Evolutionary conservation across 345 rosid species (phyloP), one percentile per base, ranked within the genome.

Genomic region (Salix purpurea): DNA sequence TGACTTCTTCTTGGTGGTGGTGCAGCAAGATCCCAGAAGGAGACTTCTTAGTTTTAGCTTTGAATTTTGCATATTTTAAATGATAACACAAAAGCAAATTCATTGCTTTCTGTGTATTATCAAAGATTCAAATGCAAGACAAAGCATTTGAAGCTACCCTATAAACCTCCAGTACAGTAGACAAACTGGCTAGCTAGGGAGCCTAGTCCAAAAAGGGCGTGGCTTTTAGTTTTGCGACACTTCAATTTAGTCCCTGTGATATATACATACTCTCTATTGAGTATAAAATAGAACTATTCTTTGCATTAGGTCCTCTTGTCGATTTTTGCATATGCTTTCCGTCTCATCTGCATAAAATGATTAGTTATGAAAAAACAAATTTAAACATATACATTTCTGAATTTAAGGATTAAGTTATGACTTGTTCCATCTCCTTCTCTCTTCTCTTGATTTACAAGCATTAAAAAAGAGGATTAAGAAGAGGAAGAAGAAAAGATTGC

Each of bases 21-120:
- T 84, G 74, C 86, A 65, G 78, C 77, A 40, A 40, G 44, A 82
- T 77, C 86, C 78, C 78, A 81, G 50, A 76, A 86, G 81, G 76
- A 88, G 72, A 75, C 84, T 72, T 80, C 86, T 77, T 65, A 86
- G 84, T n/a, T n/a, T 23, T 21, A 56, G 28, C 62, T 56, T 56
- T 10, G 62, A n/a, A 10, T n/a, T n/a, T 56, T 56, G 62, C 62
- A 56, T 56, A 56, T 56, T 56, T 10, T 56, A 56, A 56, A 9
- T 56, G 62, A 56, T n/a, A 56, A 56, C 23, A n/a, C 10, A 26
- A 1, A n/a, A n/a, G 62, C 28, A 56, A 56, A 56, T n/a, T 56
- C 62, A 56, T 56, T 56, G 2, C 62, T 56, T 56, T 56, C 10
- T 56, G 28, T n/a, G 62, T 9, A n/a, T n/a, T 56, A 56, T 56